A percentile compares a stretch with the other conserved stretches of the same genome.
Evolutionary conservation across 2,329 filamentous ascomycete genomes (phyloP).

Genomic region (Triangularia setosa): DNA sequence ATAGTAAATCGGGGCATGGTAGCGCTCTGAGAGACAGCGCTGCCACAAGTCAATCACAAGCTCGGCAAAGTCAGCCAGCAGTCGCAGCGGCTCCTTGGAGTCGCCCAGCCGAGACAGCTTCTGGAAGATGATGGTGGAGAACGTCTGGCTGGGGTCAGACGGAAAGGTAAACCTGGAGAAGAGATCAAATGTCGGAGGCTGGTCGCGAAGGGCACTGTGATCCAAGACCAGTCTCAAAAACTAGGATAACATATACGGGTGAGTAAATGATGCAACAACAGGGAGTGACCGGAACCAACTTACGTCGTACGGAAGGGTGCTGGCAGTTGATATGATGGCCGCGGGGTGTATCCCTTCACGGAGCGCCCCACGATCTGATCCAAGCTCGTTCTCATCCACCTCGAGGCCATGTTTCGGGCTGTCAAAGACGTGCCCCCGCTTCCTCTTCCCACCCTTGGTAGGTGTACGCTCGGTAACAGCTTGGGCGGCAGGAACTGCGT

Average conservation of each 20-base stretch:
- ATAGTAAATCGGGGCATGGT: slow-evolving; percentile 61
- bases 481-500: slow-evolving; percentile 35
- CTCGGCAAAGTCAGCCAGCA: slow-evolving; percentile 62
- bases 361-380: slow-evolving; percentile 29
- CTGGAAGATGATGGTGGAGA: slow-evolving; percentile 66
- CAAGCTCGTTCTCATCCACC: slow-evolving; percentile 38
- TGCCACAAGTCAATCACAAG: slow-evolving; percentile 65
- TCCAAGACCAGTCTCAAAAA: slow-evolving; percentile 62
- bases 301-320: slow-evolving; percentile 43
- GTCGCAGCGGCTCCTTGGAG: slow-evolving; percentile 45
- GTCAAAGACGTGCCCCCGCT: slow-evolving; percentile 55
- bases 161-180: slow-evolving; percentile 63
- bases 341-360: slow-evolving; percentile 13
- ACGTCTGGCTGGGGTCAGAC: slow-evolving; percentile 56
- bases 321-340: slow-evolving; percentile 1
- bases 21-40: slow-evolving; percentile 59
- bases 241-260: slow-evolving; percentile 31
- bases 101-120: slow-evolving; percentile 57
- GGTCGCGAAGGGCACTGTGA: slow-evolving; percentile 52
- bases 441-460: slow-evolving; percentile 64
- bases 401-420: slow-evolving; percentile 64
- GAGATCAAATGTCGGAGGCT: slow-evolving; percentile 63
- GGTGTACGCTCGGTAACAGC: slow-evolving; percentile 55
- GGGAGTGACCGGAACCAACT: slow-evolving; percentile 16
- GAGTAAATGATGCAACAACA: slow-evolving; percentile 19